Conservation (phyloP, 192 early-diverging fungal genomes). For the Podila verticillata region DNA sequence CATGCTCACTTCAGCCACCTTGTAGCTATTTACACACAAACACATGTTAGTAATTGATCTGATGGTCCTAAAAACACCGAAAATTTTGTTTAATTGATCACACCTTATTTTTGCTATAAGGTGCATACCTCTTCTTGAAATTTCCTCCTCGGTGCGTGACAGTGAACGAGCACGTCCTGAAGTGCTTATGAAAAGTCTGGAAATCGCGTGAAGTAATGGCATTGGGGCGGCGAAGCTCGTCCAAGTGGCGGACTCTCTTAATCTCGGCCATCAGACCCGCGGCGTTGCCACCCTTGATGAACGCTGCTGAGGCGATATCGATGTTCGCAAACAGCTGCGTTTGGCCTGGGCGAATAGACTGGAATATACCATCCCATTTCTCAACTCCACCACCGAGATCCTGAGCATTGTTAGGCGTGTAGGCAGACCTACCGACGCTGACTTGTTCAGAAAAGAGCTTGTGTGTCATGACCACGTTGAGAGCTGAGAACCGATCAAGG, state of each 20-base stretch:
- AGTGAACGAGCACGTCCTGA: conserved; percentile 56
- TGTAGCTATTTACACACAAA: conserved; percentile 64
- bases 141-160: conserved; percentile 65
- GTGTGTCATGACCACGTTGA: conserved; percentile 51
- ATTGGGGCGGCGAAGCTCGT: conserved; percentile 44
- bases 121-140: conserved; percentile 27
- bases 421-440: conserved; percentile 38
- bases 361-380: conserved; percentile 87
- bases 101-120: too few relatives aligned
- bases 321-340: conserved; percentile 66
- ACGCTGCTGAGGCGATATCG: conserved; percentile 64
- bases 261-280: conserved; percentile 64
- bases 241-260: not conserved
- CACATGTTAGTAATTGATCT: not conserved
- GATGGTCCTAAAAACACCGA: not conserved
- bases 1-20: conserved; percentile 68
- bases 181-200: conserved; percentile 13
- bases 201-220: not conserved
- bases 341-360: conserved; percentile 75
- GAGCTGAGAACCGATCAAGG: conserved; percentile 7
- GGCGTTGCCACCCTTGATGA: conserved; percentile 65
- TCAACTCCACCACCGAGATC: conserved; percentile 75
- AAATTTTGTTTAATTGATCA: not conserved
- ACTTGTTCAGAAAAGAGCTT: conserved; percentile 41
- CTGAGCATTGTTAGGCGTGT: conserved; percentile 13